Base-by-base conservation (phyloP, 768 basidiomycete species). In the Hygrocybe punicea region DNA sequence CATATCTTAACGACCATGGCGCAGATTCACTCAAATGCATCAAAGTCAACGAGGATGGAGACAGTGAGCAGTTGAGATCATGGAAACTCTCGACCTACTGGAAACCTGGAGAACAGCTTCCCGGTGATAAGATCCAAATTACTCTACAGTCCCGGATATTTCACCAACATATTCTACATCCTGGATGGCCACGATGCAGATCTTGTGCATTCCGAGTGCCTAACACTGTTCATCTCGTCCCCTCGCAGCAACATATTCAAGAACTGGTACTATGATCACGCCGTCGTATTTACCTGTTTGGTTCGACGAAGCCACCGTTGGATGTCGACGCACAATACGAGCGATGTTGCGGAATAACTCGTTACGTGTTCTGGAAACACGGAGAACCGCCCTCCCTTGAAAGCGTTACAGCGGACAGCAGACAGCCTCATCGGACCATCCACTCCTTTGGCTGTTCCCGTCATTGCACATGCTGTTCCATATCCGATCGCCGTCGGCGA, bases 221-320 rank as follows among this genome's bases (percentile, higher is more conserved):
- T 46, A 23, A 46, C 45, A 17, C 45, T 46, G 45, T 46, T 46
- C 45, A 46, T 46, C 45, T 46, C 45, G 45, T 46, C 45, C 21
- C 45, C 45, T 46, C 6, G 46, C 4, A 48, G 24, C n/a, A 48
- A 48, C n/a, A 48, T 21, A 6, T 48, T 48, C 46, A 48, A 48
- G 46, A 4, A 48, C n/a, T 48, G 46, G 46, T 14, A 48, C 46
- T 25, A 48, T 48, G 46, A 25, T 48, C 46, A 48, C 46, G 6
- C 46, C 46, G 21, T 48, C 46, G n/a, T 48, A 36, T 34, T 37
- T 46, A n/a, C 25, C 16, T 6, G 25, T 29, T 34, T 23, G 1
- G 24, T 35, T 48, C 24, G 14, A 48, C n/a, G 14, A 48, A 25
- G 46, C 46, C 11, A 48, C 46, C 19, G 46, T 6, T 48, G n/a